These are phyloP conservation scores for Ramalina peruviana DNA, from an alignment of 495 filamentous ascomycete species.

Conservation along the genomic window DNA sequence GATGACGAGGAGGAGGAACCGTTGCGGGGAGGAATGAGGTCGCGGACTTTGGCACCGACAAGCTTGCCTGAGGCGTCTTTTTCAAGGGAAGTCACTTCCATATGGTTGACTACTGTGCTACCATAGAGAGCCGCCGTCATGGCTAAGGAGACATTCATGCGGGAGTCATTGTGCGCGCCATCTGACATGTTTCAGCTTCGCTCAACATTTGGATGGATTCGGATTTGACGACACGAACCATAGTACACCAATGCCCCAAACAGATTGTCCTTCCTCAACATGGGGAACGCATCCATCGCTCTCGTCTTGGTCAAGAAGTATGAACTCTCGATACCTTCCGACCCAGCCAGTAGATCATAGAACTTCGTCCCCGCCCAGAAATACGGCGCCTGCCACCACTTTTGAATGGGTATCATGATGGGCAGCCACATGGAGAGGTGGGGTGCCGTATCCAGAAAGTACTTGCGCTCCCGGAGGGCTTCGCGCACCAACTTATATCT, in stretches of 20 bases:
- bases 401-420: slow-evolving; percentile 92
- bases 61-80: slow-evolving; percentile 72
- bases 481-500: slow-evolving; percentile 82
- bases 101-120: slow-evolving; percentile 80
- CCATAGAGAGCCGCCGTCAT: slow-evolving; percentile 95
- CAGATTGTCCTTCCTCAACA: slow-evolving; percentile 77
- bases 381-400: slow-evolving; percentile 96
- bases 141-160: slow-evolving; percentile 94
- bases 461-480: slow-evolving; percentile 89
- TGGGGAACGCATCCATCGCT: slow-evolving; percentile 92
- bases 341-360: slow-evolving; percentile 88
- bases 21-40: slow-evolving; percentile 49
- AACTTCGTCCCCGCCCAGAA: slow-evolving; percentile 94
- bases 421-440: slow-evolving; percentile 91
- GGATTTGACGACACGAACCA: slow-evolving; percentile 29
- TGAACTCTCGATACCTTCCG: slow-evolving; percentile 91
- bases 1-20: slow-evolving; percentile 24
- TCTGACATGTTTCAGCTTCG: slow-evolving; percentile 33
- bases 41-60: slow-evolving; percentile 64
- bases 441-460: slow-evolving; percentile 90
- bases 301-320: slow-evolving; percentile 94
- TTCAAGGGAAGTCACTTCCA: slow-evolving; percentile 72
- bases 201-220: background rate
- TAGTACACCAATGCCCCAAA: slow-evolving; percentile 94
- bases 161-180: slow-evolving; percentile 93